Evolutionary conservation across 768 basidiomycete species (phyloP), one percentile per base, ranked within the genome.

Genomic region (Gloeopeniophorella convolvens): DNA sequence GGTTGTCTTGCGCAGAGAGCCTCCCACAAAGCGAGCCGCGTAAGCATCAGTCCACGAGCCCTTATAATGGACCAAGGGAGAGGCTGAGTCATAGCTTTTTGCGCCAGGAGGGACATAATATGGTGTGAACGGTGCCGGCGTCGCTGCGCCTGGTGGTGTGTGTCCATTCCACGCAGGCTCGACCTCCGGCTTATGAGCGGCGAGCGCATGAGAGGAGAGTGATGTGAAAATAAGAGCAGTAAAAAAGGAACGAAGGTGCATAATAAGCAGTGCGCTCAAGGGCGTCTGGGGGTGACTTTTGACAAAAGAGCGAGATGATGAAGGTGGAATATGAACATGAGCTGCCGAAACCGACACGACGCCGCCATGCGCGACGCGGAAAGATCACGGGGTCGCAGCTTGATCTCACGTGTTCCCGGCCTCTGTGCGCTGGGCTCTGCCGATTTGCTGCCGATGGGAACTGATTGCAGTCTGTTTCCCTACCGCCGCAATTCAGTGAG

Each of bases 61-160:
- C 30, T 72, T 72, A 57, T 82, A 86, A 24, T 72, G 72, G 18
- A 89, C 63, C n/a, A 85, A 62, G 18, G 80, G 82, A 23, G 84
- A 88, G 28, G 74, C 69, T 1, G 85, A 85, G 61, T 83, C 80
- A 54, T 85, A 85, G 57, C 75, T 70, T 71, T 78, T 83, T 5
- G 85, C 74, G 24, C 86, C 85, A 11, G 78, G 76, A 49, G 86
- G 81, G 63, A 85, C 81, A 60, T 82, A 89, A 69, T 79, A 89
- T 0, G 85, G 82, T 2, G 74, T 72, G 66, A 88, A 88, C 3
- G 64, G 44, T 1, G 68, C 59, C 15, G 70, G 70, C 35, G 63
- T 66, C 11, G 65, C 70, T 15, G 82, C 74, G 13, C 70, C 78
- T 16, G 75, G 71, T 0, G 74, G 70, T 3, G 71, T 72, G 56